Base-by-base conservation (phyloP, 257 asterid genomes). In the Fraxinus excelsior region DNA sequence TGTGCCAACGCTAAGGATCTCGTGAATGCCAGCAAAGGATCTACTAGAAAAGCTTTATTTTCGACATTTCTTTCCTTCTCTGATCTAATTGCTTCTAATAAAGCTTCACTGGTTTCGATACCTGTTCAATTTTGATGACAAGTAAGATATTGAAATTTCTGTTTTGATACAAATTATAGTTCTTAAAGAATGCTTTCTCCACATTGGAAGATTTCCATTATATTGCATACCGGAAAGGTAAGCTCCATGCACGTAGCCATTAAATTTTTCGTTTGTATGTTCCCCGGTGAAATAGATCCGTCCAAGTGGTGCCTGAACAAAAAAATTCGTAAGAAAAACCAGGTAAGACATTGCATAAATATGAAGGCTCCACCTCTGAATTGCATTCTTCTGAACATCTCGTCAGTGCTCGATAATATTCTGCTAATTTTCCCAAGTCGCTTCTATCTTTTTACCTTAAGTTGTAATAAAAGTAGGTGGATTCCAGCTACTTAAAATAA, bases 231-330 rank as follows among this genome's bases (percentile, higher is more conserved):
- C 98, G 80, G 98, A 90, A 74, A 94, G 91, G 85, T 94, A 92
- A 58, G 92, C 97, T 78, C 97, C 99, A 44, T 94, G 99, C 77
- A 94, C 99, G 14, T 89, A 94, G 80, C 97, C 99, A 44, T 82
- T 92, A 70, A 92, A 94, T 38, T 92, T 91, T 67, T 91, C 95
- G 34, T 97, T 94, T 5, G 99, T 94, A 75, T 94, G 97, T 71
- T 94, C 99, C 16, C 99, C 99, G 0, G 97, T 90, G 91, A 92
- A 94, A 80, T 86, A 91, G 71, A 94, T 78, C 29, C 95, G 86
- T 60, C 99, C 99, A 1, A 92, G 95, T 0, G 97, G 97, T 67
- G 94, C 96, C 99, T 94, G 94, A 18, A 31, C 60, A 67, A 53
- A 46, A 46, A 9, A 37, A 35, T 18, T 37, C 21, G 44, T 6